Percentiles rank a stretch among this genome's conserved stretches.
These are phyloP conservation scores for Magnusiomyces magnusii DNA, from an alignment of 1,139 yeast genomes.

Conservation along the genomic window DNA sequence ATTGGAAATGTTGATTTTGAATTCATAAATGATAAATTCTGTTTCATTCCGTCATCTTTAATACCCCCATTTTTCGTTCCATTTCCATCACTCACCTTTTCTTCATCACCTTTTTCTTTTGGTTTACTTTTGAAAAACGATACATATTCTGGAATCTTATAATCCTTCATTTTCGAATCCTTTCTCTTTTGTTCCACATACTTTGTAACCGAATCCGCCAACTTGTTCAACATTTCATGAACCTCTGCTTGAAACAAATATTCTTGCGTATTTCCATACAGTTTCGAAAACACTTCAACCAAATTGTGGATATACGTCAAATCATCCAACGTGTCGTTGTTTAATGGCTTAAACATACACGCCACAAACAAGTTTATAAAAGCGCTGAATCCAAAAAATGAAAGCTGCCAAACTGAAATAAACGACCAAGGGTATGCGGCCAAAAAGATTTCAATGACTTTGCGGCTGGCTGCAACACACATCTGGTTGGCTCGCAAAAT, in stretches of 20 bases:
- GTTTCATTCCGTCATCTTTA: too few species aligned
- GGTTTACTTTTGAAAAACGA: not conserved
- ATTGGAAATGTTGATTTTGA: not conserved
- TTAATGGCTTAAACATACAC: constrained; percentile 11
- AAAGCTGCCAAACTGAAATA: constrained; percentile 3
- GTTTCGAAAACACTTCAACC: not conserved
- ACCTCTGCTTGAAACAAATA: not conserved
- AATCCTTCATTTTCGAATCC: not conserved
- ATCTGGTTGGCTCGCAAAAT: constrained; percentile 22
- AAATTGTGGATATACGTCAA: not conserved
- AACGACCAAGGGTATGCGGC: not conserved
- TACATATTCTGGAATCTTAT: not conserved
- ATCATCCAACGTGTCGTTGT: not conserved
- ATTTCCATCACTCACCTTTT: too few species aligned
- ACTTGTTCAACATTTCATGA: not conserved
- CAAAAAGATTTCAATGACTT: constrained; percentile 17
- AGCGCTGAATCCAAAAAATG: constrained; percentile 20
- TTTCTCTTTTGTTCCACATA: not conserved
- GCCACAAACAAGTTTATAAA: constrained; percentile 26
- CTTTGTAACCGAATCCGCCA: not conserved
- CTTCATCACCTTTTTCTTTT: not conserved
- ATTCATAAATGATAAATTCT: not conserved
- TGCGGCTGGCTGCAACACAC: constrained; percentile 23
- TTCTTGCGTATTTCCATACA: not conserved
- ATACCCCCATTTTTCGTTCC: too few species aligned